Evolutionary conservation across 495 filamentous ascomycete species (phyloP).

Genomic region (Talaromyces wortmannii): DNA sequence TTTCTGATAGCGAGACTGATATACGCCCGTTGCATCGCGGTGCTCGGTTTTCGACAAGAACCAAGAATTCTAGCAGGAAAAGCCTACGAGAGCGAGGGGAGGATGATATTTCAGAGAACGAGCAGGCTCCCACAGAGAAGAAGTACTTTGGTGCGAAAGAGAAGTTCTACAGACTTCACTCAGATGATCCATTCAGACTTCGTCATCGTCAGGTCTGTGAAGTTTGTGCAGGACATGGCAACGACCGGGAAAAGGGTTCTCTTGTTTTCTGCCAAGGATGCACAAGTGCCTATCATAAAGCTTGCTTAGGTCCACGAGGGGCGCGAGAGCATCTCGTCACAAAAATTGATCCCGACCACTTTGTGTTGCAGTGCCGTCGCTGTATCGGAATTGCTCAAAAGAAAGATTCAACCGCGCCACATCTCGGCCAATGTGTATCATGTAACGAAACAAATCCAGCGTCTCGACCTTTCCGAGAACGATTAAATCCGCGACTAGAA

Average conservation of each 20-base stretch:
- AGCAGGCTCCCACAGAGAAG: conserved; percentile 41
- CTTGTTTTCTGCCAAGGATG: conserved; percentile 91
- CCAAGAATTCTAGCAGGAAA: conserved; percentile 20
- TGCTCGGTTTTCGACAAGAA: conserved; percentile 22
- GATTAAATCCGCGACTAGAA: conserved; percentile 69
- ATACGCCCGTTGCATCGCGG: not conserved
- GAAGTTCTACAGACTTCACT: conserved; percentile 48
- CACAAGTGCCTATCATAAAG: conserved; percentile 70
- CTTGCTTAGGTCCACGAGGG: conserved; percentile 69
- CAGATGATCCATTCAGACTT: conserved; percentile 52
- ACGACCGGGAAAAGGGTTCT: conserved; percentile 47
- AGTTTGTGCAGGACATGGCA: conserved; percentile 52
- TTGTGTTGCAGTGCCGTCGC: conserved; percentile 83
- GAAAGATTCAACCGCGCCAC: conserved; percentile 63
- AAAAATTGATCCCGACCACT: conserved; percentile 70
- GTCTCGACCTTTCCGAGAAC: conserved; percentile 61
- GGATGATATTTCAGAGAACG: conserved; percentile 60
- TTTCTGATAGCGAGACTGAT: conserved; percentile 11
- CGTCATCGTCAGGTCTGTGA: conserved; percentile 68
- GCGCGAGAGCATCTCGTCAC: conserved; percentile 84
- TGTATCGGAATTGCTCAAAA: conserved; percentile 62
- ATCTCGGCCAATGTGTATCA: conserved; percentile 59
- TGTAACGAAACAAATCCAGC: conserved; percentile 58
- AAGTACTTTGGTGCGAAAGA: conserved; percentile 57
- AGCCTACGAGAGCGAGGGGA: conserved; percentile 62